These are phyloP conservation scores for Hypoxylon crocopeplum DNA, from an alignment of 495 filamentous ascomycete genomes.

Conservation along the genomic window DNA sequence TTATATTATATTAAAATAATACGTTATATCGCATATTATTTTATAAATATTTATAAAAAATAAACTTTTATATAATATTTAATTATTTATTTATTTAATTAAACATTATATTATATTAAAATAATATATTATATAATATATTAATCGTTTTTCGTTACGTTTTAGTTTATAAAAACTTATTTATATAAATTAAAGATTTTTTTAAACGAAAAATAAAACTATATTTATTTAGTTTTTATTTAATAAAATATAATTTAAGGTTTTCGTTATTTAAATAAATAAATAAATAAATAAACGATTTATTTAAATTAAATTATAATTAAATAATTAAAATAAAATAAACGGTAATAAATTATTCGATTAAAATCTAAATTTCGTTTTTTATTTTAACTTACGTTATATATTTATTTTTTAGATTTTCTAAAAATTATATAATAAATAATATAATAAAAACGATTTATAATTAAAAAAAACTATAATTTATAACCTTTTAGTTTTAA, in stretches of 20 bases:
- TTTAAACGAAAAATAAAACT: no score
- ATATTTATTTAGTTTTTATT: no score
- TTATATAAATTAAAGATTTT: no score
- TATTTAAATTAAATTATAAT: neutral
- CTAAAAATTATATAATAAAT: neutral
- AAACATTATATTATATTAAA: no score
- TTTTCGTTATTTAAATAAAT: neutral
- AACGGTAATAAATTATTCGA: no score
- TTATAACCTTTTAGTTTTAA: neutral
- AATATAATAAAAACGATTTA: neutral
- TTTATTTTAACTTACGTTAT: neutral
- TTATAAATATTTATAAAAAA: no score
- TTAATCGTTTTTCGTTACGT: neutral
- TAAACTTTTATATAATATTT: no score
- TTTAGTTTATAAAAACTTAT: neutral
- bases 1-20: neutral
- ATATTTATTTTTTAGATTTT: neutral
- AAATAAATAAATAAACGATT: neutral
- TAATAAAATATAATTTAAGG: no score
- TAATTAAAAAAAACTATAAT: neutral
- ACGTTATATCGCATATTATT: no score
- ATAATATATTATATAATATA: neutral
- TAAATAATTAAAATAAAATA: neutral
- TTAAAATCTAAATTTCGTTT: neutral
- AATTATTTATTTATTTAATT: no score